Evolutionary conservation across 768 basidiomycete genomes (phyloP), one percentile per base, ranked within the genome.

Genomic region (Boletales sp.): DNA sequence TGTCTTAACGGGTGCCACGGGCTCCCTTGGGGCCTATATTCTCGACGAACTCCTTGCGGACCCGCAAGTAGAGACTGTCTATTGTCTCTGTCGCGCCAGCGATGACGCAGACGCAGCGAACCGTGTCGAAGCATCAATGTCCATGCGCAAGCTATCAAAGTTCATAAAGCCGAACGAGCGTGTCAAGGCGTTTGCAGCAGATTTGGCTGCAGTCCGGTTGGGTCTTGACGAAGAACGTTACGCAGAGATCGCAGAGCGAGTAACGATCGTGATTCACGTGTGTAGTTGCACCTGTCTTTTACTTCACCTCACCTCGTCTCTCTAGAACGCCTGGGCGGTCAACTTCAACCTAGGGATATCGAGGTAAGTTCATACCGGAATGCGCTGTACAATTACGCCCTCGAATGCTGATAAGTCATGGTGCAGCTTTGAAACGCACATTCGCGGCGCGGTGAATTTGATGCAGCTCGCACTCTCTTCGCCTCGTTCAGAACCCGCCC

Each of bases 291-390:
- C 21, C 21, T 21, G 21, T 21, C 21, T 21, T 21, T 21, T 4
- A 8, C 33, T 17, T 28, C 8, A 5, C 15, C 21, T 21, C 21
- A 21, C 21, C 12, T n/a, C 32, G 19, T n/a, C 14, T 13, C 30
- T 43, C 25, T 43, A 77, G 76, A 80, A 76, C 44, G 79, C 78
- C 11, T 81, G 80, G 80, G 73, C 76, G 1, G 80, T 82, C 48
- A 81, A 82, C 61, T 81, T 82, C 53, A 73, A 70, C 44, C 63
- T 80, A 35, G 65, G 64, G 8, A 65, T 65, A 21, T 56, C 60
- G 5, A 64, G 65, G 63, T 51, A 42, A 4, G 52, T 42, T 30
- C n/a, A 21, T 30, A 3, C 8, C 8, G 1, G 7, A 34, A 10
- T 25, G 21, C 38, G 8, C 4, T 28, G 35, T n/a, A 10, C 4